phyloP scores from a whole-genome alignment of 208 protist genomes.

The Pavlovales sp. region DNA sequence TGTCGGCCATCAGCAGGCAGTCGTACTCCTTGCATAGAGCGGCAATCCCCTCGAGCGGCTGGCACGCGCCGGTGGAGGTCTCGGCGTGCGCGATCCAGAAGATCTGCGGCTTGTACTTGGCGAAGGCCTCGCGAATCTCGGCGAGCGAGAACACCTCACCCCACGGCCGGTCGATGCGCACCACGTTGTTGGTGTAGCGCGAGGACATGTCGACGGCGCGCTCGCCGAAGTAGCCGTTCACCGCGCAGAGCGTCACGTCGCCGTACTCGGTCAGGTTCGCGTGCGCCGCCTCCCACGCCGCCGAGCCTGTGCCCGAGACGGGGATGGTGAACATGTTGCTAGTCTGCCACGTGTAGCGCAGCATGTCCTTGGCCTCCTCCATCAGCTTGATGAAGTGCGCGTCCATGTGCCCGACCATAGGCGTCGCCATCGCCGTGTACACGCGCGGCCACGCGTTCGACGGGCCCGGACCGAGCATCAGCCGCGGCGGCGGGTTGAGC shows the following conservation, averaged over 20 bases:
- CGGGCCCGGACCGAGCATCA: constrained; percentile 29
- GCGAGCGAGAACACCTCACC: constrained; percentile 49
- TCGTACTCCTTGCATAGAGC: constrained; percentile 49
- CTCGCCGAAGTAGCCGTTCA: constrained; percentile 54
- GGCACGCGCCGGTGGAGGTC: constrained; percentile 42
- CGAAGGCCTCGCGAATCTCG: constrained; percentile 48
- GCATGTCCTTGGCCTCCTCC: constrained; percentile 47
- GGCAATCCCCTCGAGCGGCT: constrained; percentile 44
- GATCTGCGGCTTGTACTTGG: constrained; percentile 48
- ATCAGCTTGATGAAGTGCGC: constrained; percentile 52
- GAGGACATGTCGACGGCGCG: constrained; percentile 47
- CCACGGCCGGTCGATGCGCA: constrained; percentile 26
- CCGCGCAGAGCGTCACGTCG: constrained; percentile 36
- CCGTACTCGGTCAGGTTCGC: constrained; percentile 49
- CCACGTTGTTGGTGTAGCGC: constrained; percentile 28
- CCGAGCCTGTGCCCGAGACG: constrained; percentile 50
- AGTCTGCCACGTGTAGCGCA: constrained; percentile 54
- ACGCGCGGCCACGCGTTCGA: constrained; percentile 45
- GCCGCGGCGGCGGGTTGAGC: constrained; percentile 36
- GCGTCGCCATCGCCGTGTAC: constrained; percentile 25
- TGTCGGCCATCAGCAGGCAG: constrained; percentile 50
- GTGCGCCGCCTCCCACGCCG: constrained; percentile 42
- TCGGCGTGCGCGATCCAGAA: constrained; percentile 36
- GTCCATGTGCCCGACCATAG: constrained; percentile 54
- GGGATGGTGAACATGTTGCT: constrained; percentile 51